phyloP scores from a whole-genome alignment of 2,329 filamentous ascomycete genomes.

The Emergomyces orientalis region DNA sequence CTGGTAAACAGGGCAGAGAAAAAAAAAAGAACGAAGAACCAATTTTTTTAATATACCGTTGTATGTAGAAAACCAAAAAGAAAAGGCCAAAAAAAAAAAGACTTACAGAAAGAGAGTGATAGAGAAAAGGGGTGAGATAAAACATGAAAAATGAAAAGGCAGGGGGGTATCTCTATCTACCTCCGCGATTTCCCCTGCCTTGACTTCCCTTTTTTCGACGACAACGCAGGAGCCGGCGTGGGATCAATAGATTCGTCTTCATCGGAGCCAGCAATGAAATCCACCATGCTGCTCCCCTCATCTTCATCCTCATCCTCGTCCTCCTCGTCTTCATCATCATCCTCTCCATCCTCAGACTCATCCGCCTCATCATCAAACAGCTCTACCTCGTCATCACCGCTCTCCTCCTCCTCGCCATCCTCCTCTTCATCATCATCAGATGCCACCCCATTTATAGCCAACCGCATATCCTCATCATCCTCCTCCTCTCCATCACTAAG shows the following conservation, averaged over 20 bases:
- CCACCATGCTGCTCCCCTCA: slow-evolving; percentile 43
- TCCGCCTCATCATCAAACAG: slow-evolving; percentile 39
- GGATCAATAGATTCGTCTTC: slow-evolving; percentile 27
- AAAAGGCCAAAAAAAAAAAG: slow-evolving; percentile 7
- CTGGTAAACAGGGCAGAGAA: neutral
- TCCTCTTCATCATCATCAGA: slow-evolving; percentile 34
- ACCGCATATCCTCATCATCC: slow-evolving; percentile 50
- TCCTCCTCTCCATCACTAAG: slow-evolving; percentile 43
- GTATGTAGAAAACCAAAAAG: neutral
- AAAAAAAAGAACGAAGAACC: neutral
- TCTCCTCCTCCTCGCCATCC: slow-evolving; percentile 35
- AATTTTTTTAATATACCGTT: slow-evolving; percentile 1
- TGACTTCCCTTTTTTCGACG: slow-evolving; percentile 33
- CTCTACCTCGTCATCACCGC: slow-evolving; percentile 37
- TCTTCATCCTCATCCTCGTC: slow-evolving; percentile 56
- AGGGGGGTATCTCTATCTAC: slow-evolving; percentile 4
- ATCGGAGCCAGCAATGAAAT: slow-evolving; percentile 42
- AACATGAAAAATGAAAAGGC: slow-evolving; percentile 17
- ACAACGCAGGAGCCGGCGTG: slow-evolving; percentile 21
- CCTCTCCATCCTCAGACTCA: slow-evolving; percentile 34
- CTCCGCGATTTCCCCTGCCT: slow-evolving; percentile 21
- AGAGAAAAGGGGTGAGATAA: neutral
- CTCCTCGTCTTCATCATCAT: slow-evolving; percentile 45
- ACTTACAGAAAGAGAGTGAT: slow-evolving; percentile 1
- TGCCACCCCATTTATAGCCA: slow-evolving; percentile 44